Evolutionary conservation across 345 rosid genomes (phyloP), one percentile per base, ranked within the genome.

Genomic region (Aquilaria sinensis): DNA sequence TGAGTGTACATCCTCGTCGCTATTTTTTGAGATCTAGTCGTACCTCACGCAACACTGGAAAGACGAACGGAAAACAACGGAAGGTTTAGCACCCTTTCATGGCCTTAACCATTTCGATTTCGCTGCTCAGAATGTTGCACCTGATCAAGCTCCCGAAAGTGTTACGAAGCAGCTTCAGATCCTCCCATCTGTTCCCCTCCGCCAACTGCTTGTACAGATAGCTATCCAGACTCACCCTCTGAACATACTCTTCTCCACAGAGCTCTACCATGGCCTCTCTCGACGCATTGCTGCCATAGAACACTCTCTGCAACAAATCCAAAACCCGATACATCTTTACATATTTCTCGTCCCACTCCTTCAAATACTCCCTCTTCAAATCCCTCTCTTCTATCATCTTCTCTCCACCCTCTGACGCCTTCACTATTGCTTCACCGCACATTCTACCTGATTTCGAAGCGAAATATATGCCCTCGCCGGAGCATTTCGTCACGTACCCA

Each of bases 191-290:
- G 56, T 71, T 60, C 29, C 86, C 82, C 1, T 33, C 16, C 2
- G 78, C 86, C 74, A 86, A 51, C 60, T 57, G 74, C 84, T 84
- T 84, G 6, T 87, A 87, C 83, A 87, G 65, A 60, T 87, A 84
- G 56, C 93, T 87, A 13, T 87, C 87, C 47, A 87, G 76, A 14
- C 85, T 81, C 89, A 82, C 79, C 60, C 84, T 73, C 32, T 84
- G 93, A 79, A 87, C 86, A 47, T 87, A 84, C 71, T 87, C 89
- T 50, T 77, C 79, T 16, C 80, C 77, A 54, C 93, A 84, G 57
- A 87, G 12, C 77, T 87, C 93, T 65, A 86, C 89, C 83, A 84
- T 53, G 1, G 87, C 93, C 62, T 87, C 93, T 71, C 86, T 80
- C 14, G 69, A 65, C 5, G 47, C 76, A 13, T 84, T 71, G 47